These are phyloP conservation scores for Carpinus viminea DNA, from an alignment of 306 rosid genomes.

Conservation along the genomic window DNA sequence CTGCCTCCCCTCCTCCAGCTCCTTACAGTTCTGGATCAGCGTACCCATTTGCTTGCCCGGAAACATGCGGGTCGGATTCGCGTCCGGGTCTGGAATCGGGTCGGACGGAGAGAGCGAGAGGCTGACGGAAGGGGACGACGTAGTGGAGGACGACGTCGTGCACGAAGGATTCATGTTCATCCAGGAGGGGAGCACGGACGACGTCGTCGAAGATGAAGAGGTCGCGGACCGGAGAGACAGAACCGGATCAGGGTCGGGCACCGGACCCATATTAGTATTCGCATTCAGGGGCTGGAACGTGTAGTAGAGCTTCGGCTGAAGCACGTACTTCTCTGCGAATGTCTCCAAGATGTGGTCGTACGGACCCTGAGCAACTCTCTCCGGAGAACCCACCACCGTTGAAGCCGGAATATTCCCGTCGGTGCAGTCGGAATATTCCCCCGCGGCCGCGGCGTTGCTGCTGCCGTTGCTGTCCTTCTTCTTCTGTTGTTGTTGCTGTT, in stretches of 20 bases:
- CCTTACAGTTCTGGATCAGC: constrained; percentile 32
- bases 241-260: constrained; percentile 35
- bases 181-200: constrained; percentile 40
- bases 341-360: constrained; percentile 55
- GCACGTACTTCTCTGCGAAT: constrained; percentile 51
- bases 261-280: neutral
- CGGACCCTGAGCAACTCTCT: constrained; percentile 40
- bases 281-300: constrained; percentile 7
- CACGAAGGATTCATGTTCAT: constrained; percentile 28
- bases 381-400: constrained; percentile 23
- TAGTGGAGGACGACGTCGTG: constrained; percentile 35
- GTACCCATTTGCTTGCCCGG: constrained; percentile 28
- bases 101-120: constrained; percentile 44
- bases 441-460: neutral
- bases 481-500: constrained; percentile 20
- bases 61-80: constrained; percentile 11
- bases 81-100: constrained; percentile 28
- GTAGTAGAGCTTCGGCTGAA: constrained; percentile 34
- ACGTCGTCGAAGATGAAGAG: constrained; percentile 16
- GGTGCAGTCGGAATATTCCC: constrained; percentile 2
- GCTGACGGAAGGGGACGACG: constrained; percentile 45
- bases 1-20: constrained; percentile 48
- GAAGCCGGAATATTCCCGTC: constrained; percentile 18
- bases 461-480: neutral
- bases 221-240: constrained; percentile 38